Evolutionary conservation across 225 moss, liverwort and hornwort species (phyloP).

Genomic region (Takakia lepidozioides): DNA sequence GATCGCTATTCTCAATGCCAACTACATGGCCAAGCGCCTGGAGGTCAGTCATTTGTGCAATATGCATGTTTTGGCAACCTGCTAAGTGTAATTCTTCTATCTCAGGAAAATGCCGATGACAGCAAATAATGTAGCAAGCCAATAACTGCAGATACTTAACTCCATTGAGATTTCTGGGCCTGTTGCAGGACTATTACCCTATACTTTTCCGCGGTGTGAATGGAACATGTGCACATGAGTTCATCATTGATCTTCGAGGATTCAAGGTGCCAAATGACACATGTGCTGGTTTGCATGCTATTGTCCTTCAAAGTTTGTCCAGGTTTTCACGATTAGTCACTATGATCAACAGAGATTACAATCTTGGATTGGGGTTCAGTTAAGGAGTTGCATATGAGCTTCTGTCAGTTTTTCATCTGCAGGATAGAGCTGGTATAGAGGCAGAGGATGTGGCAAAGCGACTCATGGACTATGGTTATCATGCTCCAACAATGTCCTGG

Average conservation of each 20-base stretch:
- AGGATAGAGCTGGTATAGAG: slow-evolving; percentile 83
- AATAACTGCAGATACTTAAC: too few species aligned
- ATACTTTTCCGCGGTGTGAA: slow-evolving; percentile 80
- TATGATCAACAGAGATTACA: too few species aligned
- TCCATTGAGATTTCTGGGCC: too few species aligned
- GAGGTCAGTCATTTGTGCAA: slow-evolving; percentile 56
- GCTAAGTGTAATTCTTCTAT: too few species aligned
- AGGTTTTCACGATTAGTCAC: too few species aligned
- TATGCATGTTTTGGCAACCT: too few species aligned
- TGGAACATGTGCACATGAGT: slow-evolving; percentile 96
- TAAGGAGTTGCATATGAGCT: too few species aligned
- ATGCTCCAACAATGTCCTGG: slow-evolving; percentile 99
- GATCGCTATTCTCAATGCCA: slow-evolving; percentile 89
- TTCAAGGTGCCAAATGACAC: slow-evolving; percentile 53
- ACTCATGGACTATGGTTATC: slow-evolving; percentile 95
- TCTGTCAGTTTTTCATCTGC: too few species aligned
- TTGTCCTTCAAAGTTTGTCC: too few species aligned
- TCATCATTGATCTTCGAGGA: slow-evolving; percentile 80
- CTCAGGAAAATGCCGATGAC: too few species aligned
- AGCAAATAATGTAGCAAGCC: too few species aligned
- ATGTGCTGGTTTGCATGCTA: not conserved
- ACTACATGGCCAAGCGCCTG: slow-evolving; percentile 93
- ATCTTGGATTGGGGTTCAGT: too few species aligned
- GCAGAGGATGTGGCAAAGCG: slow-evolving; percentile 97
- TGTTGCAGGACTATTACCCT: slow-evolving; percentile 61